Evolutionary conservation across 352 stramenopile species (phyloP).

Genomic region (Phytopythium vexans): DNA sequence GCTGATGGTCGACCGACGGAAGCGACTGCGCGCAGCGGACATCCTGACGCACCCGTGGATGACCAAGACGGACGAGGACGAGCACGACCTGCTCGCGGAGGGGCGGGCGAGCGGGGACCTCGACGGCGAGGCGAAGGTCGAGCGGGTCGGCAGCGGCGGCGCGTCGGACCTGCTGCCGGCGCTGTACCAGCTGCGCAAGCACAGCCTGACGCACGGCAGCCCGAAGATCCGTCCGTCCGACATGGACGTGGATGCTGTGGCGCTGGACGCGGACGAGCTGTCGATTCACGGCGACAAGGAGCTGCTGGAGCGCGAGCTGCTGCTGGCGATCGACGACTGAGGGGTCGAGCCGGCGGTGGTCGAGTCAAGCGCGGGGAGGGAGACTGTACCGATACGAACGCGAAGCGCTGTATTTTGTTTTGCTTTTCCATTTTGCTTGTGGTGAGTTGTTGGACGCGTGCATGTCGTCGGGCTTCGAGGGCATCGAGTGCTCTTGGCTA

Average conservation of each 20-base stretch:
- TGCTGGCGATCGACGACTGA: not conserved
- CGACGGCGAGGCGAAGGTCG: not conserved
- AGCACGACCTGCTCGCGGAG: conserved; percentile 15
- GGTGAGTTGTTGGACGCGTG: too few species aligned
- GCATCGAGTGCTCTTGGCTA: too few species aligned
- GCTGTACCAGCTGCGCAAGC: conserved; percentile 62
- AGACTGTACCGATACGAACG: too few species aligned
- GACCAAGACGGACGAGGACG: conserved; percentile 29
- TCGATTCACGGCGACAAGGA: conserved; percentile 62
- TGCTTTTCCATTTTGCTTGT: too few species aligned
- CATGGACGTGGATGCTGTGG: conserved; percentile 65
- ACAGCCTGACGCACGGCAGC: conserved; percentile 61
- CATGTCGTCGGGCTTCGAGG: too few species aligned
- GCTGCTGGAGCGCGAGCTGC: conserved; percentile 60
- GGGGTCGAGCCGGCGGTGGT: too few species aligned
- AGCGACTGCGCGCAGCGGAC: conserved; percentile 61
- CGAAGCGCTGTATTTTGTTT: too few species aligned
- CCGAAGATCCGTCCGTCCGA: conserved; percentile 71
- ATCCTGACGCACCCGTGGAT: conserved; percentile 85
- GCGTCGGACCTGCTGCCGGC: conserved; percentile 63
- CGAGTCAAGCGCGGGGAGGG: too few species aligned
- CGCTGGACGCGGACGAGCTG: conserved; percentile 34
- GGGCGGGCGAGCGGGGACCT: not conserved
- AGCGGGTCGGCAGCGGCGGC: conserved; percentile 17
- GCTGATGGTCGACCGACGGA: conserved; percentile 86